Evolutionary conservation across 1,139 yeast genomes (phyloP).

Genomic region (Spencermartinsiella ligniputridi): DNA sequence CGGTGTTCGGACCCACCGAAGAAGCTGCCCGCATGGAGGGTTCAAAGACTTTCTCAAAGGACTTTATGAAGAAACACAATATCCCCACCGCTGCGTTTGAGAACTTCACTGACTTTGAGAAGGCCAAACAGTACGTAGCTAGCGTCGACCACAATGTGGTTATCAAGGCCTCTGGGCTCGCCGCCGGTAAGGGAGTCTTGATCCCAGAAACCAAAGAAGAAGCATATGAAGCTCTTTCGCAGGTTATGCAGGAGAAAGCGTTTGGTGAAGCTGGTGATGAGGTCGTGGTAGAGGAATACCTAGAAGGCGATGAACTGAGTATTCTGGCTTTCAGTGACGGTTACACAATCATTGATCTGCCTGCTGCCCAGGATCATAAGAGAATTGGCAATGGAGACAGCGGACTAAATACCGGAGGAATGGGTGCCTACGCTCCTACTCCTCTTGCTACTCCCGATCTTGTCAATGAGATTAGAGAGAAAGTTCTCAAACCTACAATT

Average conservation of each 20-base stretch:
- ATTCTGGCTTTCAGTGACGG: slow-evolving; percentile 93
- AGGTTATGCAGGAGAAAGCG: slow-evolving; percentile 83
- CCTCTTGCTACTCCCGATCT: slow-evolving; percentile 78
- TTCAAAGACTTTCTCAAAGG: slow-evolving; percentile 90
- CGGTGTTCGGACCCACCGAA: slow-evolving; percentile 92
- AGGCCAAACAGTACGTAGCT: slow-evolving; percentile 67
- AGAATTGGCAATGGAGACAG: slow-evolving; percentile 89
- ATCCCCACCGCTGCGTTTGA: slow-evolving; percentile 92
- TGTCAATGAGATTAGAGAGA: slow-evolving; percentile 61
- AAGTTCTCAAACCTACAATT: slow-evolving; percentile 83
- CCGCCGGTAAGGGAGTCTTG: slow-evolving; percentile 98
- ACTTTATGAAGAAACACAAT: slow-evolving; percentile 84
- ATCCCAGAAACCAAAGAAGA: slow-evolving; percentile 83
- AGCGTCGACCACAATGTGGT: slow-evolving; percentile 73
- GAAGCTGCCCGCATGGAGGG: slow-evolving; percentile 96
- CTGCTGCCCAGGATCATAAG: slow-evolving; percentile 98
- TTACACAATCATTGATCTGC: slow-evolving; percentile 82
- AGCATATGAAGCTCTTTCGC: slow-evolving; percentile 77
- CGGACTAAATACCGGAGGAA: slow-evolving; percentile 97
- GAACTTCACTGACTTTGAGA: slow-evolving; percentile 71
- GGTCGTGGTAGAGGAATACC: slow-evolving; percentile 91
- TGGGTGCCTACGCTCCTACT: slow-evolving; percentile 99
- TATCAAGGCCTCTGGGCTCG: slow-evolving; percentile 95
- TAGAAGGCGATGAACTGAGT: slow-evolving; percentile 96
- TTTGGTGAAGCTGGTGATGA: slow-evolving; percentile 96